Percentiles rank a stretch among this genome's conserved stretches.
Evolutionary conservation across 2,329 filamentous ascomycete species (phyloP).

Genomic region (Albophoma yamanashiensis): DNA sequence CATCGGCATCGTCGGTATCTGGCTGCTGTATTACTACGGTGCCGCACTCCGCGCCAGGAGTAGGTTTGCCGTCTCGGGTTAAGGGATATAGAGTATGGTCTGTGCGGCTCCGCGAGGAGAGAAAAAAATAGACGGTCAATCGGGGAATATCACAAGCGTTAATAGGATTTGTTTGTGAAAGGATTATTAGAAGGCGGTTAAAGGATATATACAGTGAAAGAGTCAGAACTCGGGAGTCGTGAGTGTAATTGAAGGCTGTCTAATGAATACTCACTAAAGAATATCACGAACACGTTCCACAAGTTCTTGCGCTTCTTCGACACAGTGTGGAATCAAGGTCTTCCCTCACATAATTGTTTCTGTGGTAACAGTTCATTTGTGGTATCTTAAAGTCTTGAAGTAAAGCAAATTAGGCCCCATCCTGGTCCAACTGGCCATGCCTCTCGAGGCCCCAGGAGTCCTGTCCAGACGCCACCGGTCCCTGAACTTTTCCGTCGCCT

Average conservation of each 20-base stretch:
- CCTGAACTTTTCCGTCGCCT: not conserved
- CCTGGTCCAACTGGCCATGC: not conserved
- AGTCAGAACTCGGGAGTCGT: not conserved
- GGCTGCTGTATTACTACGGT: slow-evolving; percentile 46
- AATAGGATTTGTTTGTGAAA: not conserved
- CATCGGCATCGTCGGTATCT: slow-evolving; percentile 48
- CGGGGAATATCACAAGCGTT: not conserved
- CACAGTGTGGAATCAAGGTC: too few relatives aligned
- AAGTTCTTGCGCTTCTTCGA: too few relatives aligned
- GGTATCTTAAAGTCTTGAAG: not conserved
- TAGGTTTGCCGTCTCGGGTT: slow-evolving; percentile 38
- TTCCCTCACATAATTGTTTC: not conserved
- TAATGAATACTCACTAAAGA: too few relatives aligned
- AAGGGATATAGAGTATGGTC: not conserved
- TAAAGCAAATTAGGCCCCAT: not conserved
- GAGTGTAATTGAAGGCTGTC: not conserved
- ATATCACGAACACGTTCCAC: too few relatives aligned
- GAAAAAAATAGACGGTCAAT: not conserved
- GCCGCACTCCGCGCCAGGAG: slow-evolving; percentile 42
- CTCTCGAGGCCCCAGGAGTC: not conserved
- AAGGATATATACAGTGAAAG: not conserved
- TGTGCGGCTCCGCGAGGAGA: not conserved
- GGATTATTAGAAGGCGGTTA: not conserved
- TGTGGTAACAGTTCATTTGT: not conserved
- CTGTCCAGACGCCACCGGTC: not conserved